Evolutionary conservation across 2,329 filamentous ascomycete genomes (phyloP).

Genomic region (Xylaria sp.): DNA sequence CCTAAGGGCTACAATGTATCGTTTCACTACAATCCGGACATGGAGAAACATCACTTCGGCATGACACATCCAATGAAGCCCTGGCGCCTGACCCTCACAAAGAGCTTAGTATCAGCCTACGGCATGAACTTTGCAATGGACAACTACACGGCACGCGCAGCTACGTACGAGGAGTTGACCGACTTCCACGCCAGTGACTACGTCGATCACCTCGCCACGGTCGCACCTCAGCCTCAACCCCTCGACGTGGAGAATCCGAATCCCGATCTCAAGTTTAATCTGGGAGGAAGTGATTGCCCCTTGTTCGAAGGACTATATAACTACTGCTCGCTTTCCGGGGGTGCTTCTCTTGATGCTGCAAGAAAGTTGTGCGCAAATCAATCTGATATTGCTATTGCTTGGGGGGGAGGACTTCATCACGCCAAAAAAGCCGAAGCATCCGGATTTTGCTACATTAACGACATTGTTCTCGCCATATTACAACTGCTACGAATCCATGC

Average conservation of each 20-base stretch:
- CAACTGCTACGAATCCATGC: slow-evolving; percentile 86
- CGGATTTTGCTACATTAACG: slow-evolving; percentile 99
- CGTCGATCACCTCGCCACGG: slow-evolving; percentile 84
- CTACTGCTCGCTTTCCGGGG: slow-evolving; percentile 93
- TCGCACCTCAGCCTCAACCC: slow-evolving; percentile 71
- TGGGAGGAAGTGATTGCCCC: slow-evolving; percentile 92
- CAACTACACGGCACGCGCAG: slow-evolving; percentile 84
- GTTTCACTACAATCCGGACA: slow-evolving; percentile 93
- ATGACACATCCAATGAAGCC: slow-evolving; percentile 99
- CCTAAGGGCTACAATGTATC: slow-evolving; percentile 92
- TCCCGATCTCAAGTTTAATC: slow-evolving; percentile 79
- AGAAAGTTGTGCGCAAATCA: slow-evolving; percentile 87
- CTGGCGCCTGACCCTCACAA: slow-evolving; percentile 94
- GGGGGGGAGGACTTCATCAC: slow-evolving; percentile 96
- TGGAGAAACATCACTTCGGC: slow-evolving; percentile 97
- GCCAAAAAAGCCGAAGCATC: slow-evolving; percentile 94
- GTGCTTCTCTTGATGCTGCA: slow-evolving; percentile 89
- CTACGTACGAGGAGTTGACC: slow-evolving; percentile 87
- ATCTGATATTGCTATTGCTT: slow-evolving; percentile 96
- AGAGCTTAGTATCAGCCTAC: slow-evolving; percentile 93
- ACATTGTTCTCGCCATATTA: slow-evolving; percentile 93
- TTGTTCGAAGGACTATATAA: slow-evolving; percentile 96
- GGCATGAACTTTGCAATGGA: slow-evolving; percentile 98
- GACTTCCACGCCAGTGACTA: slow-evolving; percentile 91
- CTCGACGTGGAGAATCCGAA: slow-evolving; percentile 73